Conservation (phyloP, 257 asterid genomes). For the Solanum habrochaites region DNA sequence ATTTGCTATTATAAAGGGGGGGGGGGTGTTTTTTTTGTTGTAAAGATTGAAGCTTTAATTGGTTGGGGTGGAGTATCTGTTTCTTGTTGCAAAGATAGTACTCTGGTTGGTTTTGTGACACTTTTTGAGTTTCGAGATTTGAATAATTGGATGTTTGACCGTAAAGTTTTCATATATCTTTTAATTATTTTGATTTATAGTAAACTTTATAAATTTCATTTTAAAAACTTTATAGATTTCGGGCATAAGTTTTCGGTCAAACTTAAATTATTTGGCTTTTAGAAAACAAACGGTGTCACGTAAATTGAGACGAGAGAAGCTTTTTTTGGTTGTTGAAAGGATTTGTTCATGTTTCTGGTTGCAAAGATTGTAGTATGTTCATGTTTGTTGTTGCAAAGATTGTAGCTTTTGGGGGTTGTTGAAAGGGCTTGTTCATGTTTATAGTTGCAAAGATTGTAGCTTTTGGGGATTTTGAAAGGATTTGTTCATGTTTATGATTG, state of each 20-base stretch:
- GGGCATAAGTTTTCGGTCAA: fast-evolving
- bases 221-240: fast-evolving
- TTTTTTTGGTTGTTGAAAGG: too few species aligned
- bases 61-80: background rate
- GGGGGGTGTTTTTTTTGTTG: background rate
- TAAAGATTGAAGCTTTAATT: background rate
- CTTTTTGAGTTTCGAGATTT: too few species aligned
- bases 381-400: background rate
- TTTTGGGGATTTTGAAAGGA: background rate
- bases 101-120: too few species aligned
- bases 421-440: background rate
- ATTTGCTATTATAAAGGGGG: background rate
- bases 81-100: background rate
- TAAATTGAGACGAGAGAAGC: too few species aligned
- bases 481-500: background rate
- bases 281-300: fast-evolving
- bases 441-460: background rate
- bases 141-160: fast-evolving
- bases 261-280: fast-evolving
- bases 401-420: too few species aligned
- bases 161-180: too few species aligned
- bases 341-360: background rate
- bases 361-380: background rate
- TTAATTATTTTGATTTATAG: too few species aligned
- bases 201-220: too few species aligned